Evolutionary conservation across 2,329 filamentous ascomycete genomes (phyloP).

Genomic region (Cladosporium sp.): DNA sequence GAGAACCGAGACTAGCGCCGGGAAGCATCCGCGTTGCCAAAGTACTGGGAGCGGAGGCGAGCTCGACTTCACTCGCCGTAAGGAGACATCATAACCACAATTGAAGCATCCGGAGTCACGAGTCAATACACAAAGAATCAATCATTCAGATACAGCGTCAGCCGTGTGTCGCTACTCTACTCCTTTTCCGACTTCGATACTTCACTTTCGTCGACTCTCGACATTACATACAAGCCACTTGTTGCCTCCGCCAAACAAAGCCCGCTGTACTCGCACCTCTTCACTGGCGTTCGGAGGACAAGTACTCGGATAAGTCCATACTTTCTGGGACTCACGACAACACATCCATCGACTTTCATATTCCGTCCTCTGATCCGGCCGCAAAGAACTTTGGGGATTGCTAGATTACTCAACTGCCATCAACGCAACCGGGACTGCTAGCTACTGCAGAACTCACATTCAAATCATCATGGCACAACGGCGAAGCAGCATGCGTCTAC

Average conservation of each 20-base stretch:
- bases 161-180: not conserved
- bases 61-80: slow-evolving; percentile 10
- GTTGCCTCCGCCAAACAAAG: slow-evolving; percentile 12
- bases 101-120: not conserved
- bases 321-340: not conserved
- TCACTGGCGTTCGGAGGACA: not conserved
- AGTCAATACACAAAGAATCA: not conserved
- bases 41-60: not conserved
- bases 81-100: not conserved
- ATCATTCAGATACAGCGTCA: not conserved
- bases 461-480: slow-evolving; percentile 16
- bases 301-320: not conserved
- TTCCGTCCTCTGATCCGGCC: not conserved
- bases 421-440: not conserved
- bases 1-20: slow-evolving; percentile 2
- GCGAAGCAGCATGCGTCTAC: slow-evolving; percentile 56
- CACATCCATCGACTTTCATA: not conserved
- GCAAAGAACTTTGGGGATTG: not conserved
- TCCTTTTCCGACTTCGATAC: not conserved
- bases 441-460: not conserved
- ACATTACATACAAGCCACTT: slow-evolving; percentile 1
- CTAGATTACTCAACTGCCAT: not conserved
- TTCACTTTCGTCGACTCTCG: not conserved
- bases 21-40: not conserved
- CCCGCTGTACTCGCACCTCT: not conserved